Base-by-base conservation (phyloP, 768 basidiomycete genomes). In the Harrya chromipes region DNA sequence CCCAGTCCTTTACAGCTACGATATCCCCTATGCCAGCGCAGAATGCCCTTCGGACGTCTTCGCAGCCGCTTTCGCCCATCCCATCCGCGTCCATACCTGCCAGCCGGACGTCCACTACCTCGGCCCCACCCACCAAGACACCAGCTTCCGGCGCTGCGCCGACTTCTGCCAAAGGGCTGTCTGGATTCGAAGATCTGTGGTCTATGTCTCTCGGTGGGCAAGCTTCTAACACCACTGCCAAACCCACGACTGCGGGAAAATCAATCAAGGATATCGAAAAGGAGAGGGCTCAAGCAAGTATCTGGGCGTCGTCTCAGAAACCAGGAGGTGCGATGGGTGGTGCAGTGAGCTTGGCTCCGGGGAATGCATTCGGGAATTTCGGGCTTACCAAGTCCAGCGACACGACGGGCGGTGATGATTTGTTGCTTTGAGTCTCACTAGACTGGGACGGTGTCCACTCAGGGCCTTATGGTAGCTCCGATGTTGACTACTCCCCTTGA, bases 131-230 rank as follows among this genome's bases (percentile, higher is more conserved):
- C 26, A 56, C 31, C 53, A 64, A 53, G 40, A 27, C 51, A 8
- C 40, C 56, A 6, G 17, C 40, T 17, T 55, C 66, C 4, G 40
- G 54, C 20, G 44, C 58, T 4, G 41, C 60, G n/a, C 38, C 60
- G 14, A 38, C 63, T 1, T 50, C 70, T 7, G 43, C 60, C 64
- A 77, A 60, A 58, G 82, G 33, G 60, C 66, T 49, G 71, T 78
- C 49, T 36, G 84, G 83, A 60, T 97, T 95, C 61, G 94, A 94
- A 54, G 94, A 97, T 64, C 66, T 97, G 56, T 97, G 90, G 89
- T 80, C 80, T 19, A 76, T 93, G 77, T 88, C 86, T 2, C 77
- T 94, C 33, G 86, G 85, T 24, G 57, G 71, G 8, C 52, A 66
- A 8, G 50, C 67, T 12, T 47, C 74, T 13, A 58, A 46, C 29